A percentile compares a stretch with the other conserved stretches of the same genome.
Conservation (phyloP, 1,284 basidiomycete species). For the Trichosporon sp. region DNA sequence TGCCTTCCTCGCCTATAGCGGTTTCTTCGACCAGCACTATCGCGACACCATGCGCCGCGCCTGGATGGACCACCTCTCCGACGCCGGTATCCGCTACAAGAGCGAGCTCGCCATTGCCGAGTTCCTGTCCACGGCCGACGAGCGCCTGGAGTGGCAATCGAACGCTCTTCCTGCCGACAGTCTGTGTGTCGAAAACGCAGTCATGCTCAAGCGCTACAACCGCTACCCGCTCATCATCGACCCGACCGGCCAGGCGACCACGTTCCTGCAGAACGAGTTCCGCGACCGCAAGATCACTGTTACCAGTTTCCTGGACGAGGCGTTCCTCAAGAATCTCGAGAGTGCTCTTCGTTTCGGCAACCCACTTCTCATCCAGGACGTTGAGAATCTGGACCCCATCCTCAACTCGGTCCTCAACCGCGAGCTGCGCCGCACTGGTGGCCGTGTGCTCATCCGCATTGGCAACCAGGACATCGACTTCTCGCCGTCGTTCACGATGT, state of each 20-base stretch:
- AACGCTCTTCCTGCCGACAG: slow-evolving; percentile 93
- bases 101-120: slow-evolving; percentile 88
- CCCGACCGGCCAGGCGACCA: slow-evolving; percentile 96
- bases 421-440: slow-evolving; percentile 92
- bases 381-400: slow-evolving; percentile 96
- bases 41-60: slow-evolving; percentile 96
- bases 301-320: slow-evolving; percentile 97
- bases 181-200: slow-evolving; percentile 95
- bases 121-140: slow-evolving; percentile 96
- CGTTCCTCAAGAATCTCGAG: slow-evolving; percentile 97
- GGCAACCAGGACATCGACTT: slow-evolving; percentile 99
- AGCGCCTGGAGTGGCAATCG: slow-evolving; percentile 93
- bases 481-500: slow-evolving; percentile 98
- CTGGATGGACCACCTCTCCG: slow-evolving; percentile 84
- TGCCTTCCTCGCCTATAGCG: slow-evolving; percentile 94
- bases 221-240: slow-evolving; percentile 98
- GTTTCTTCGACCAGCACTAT: slow-evolving; percentile 99
- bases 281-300: slow-evolving; percentile 95
- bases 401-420: slow-evolving; percentile 97
- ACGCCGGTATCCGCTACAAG: slow-evolving; percentile 93
- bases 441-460: slow-evolving; percentile 93
- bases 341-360: slow-evolving; percentile 99
- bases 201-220: slow-evolving; percentile 98
- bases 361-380: slow-evolving; percentile 94
- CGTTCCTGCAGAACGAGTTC: slow-evolving; percentile 92